Evolutionary conservation across 2,329 filamentous ascomycete genomes (phyloP), one percentile per base, ranked within the genome.

Genomic region (Emergomyces africanus): DNA sequence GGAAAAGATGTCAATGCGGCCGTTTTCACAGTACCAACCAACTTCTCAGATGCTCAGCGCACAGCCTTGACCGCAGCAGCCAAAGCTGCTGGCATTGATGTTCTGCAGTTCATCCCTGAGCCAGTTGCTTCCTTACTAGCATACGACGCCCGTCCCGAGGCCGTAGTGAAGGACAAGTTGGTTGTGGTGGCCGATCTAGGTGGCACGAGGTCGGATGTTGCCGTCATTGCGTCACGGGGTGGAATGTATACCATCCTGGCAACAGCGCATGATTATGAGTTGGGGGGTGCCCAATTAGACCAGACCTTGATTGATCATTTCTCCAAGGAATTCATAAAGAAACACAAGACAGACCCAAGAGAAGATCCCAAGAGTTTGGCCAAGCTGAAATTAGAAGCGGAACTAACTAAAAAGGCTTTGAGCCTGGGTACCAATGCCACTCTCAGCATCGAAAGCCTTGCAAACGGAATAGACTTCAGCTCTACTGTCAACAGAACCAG

Each of bases 271-370:
- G 94, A 99, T 79, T 96, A 95, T 76, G 91, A 97, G 70, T 88
- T 92, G 66, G 86, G 89, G 59, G 94, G 94, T 69, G 81, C 84
- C 41, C 85, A 90, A 65, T 81, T 99, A 60, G 94, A 99, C 78
- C 83, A 94, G 72, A 87, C 92, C 55, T 81, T 99, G 61, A 88
- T 96, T 72, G 92, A 99, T 72, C 87, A 96, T 80, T 96, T 97
- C 67, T 88, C 92, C 67, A 99, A 99, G 81, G 94, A 99, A 76
- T 99, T 99, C 78, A 83, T 94, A 70, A 97, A 99, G 83, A 96
- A 95, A 82, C 84, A 97, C 82, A 87, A 86, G 78, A 83, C 83
- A 60, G 94, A 97, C 74, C 94, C 94, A 25, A 83, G 91, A 66
- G 82, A 86, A 70, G 89, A 94, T 71, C 80, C 86, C 59, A 86